Evolutionary conservation across 2,329 filamentous ascomycete species (phyloP).

Genomic region (Claviceps monticola): DNA sequence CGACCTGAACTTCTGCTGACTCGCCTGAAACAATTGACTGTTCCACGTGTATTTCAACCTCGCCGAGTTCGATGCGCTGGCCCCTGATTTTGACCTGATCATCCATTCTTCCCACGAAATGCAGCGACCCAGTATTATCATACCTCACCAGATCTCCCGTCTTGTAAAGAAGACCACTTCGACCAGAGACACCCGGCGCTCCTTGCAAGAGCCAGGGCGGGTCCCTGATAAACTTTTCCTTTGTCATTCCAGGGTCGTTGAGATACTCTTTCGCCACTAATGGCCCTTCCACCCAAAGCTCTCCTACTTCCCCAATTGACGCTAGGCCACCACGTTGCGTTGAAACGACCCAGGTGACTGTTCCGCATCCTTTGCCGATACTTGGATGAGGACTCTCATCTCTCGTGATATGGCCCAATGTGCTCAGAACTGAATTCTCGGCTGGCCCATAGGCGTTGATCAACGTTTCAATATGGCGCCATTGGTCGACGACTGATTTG

Average conservation of each 20-base stretch:
- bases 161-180: conserved; percentile 7
- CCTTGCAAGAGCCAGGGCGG: background rate
- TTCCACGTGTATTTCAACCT: conserved; percentile 6
- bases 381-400: background rate
- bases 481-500: too few relatives aligned
- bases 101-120: conserved; percentile 13
- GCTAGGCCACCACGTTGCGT: background rate
- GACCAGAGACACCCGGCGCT: background rate
- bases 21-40: background rate
- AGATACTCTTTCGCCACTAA: background rate
- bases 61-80: conserved; percentile 13
- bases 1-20: background rate
- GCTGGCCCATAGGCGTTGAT: background rate
- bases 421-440: too few relatives aligned
- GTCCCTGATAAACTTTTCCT: background rate
- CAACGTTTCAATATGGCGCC: too few relatives aligned
- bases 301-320: background rate
- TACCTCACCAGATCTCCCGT: conserved; percentile 12
- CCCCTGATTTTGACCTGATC: conserved; percentile 14
- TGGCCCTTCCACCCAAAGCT: conserved; percentile 2
- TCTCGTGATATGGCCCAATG: conserved; percentile 2
- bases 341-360: background rate
- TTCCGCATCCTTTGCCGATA: background rate
- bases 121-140: conserved; percentile 8
- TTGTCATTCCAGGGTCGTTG: background rate